phyloP scores from a whole-genome alignment of 495 filamentous ascomycete genomes.

The Podospora didyma region DNA sequence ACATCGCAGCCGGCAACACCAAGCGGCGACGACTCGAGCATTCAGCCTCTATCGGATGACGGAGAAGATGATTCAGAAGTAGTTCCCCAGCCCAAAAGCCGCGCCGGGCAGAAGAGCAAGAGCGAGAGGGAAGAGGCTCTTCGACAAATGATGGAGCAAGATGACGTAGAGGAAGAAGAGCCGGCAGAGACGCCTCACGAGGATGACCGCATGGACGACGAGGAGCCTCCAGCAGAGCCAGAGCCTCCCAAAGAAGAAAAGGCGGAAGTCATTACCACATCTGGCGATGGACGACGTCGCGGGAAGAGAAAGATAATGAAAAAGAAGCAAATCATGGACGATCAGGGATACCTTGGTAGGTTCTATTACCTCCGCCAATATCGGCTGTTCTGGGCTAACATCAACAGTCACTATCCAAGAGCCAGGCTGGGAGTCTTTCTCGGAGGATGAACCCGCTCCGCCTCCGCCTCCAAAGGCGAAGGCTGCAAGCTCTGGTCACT shows the following conservation, averaged over 20 bases:
- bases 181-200: constrained; percentile 15
- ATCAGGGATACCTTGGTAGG: constrained; percentile 88
- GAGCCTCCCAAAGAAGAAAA: constrained; percentile 43
- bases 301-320: constrained; percentile 81
- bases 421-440: constrained; percentile 90
- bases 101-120: constrained; percentile 50
- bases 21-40: constrained; percentile 52
- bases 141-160: constrained; percentile 83
- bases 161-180: constrained; percentile 51
- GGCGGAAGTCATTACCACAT: constrained; percentile 50
- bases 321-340: constrained; percentile 86
- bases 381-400: constrained; percentile 9
- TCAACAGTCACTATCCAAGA: constrained; percentile 83
- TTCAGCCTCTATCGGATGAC: constrained; percentile 67
- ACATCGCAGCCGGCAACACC: constrained; percentile 40
- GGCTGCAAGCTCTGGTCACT: constrained; percentile 23
- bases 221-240: constrained; percentile 31
- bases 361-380: constrained; percentile 5
- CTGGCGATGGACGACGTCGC: constrained; percentile 64
- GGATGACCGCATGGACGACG: constrained; percentile 21
- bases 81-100: constrained; percentile 35
- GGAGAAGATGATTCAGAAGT: constrained; percentile 62
- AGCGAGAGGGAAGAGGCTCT: constrained; percentile 71
- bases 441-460: constrained; percentile 71
- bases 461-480: constrained; percentile 49